Conservation (phyloP, 768 basidiomycete genomes). For the Dacryopinax primogenitus region DNA sequence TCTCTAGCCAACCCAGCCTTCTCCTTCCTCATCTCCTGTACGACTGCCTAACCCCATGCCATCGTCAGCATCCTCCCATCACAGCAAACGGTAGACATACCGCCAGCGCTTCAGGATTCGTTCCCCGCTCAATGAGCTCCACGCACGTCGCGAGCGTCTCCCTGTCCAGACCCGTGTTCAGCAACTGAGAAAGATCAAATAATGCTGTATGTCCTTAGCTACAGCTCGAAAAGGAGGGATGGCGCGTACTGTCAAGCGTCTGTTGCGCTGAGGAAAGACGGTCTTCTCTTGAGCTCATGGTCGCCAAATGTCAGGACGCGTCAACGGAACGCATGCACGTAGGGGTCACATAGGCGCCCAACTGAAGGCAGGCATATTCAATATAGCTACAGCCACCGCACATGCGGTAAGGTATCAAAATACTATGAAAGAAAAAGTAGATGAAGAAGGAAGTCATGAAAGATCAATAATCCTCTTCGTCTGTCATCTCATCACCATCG, state of each 20-base stretch:
- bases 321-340: too few species aligned
- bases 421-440: too few species aligned
- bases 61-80: background rate
- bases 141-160: constrained; percentile 87
- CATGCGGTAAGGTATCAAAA: too few species aligned
- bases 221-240: constrained; percentile 7
- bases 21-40: constrained; percentile 71
- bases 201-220: constrained; percentile 40
- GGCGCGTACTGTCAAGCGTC: constrained; percentile 29
- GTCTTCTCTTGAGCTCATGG: constrained; percentile 6
- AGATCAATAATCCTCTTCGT: constrained; percentile 50
- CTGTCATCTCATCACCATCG: constrained; percentile 78
- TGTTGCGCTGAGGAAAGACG: constrained; percentile 23
- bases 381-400: too few species aligned
- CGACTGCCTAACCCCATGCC: constrained; percentile 49
- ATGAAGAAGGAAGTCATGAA: too few species aligned
- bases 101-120: constrained; percentile 83
- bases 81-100: constrained; percentile 34
- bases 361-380: too few species aligned
- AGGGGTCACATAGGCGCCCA: too few species aligned
- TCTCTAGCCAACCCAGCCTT: constrained; percentile 30
- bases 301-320: background rate
- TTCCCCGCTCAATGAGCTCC: constrained; percentile 81
- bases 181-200: constrained; percentile 73
- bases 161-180: constrained; percentile 79